These are phyloP conservation scores for Xylaria sp. DNA, from an alignment of 2,329 filamentous ascomycete species.

Conservation along the genomic window DNA sequence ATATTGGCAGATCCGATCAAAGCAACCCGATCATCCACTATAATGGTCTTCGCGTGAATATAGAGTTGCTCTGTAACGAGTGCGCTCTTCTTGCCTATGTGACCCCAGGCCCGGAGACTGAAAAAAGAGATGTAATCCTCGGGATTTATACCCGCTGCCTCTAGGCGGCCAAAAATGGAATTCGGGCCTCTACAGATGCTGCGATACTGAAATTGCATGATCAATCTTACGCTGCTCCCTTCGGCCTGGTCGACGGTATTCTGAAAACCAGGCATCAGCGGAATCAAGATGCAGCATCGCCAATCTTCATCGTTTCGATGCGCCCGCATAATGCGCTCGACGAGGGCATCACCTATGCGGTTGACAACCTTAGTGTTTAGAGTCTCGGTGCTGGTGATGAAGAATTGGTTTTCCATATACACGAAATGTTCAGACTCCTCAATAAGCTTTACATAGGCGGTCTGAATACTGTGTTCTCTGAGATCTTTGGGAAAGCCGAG, in stretches of 20 bases:
- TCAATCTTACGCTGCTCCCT: constrained; percentile 91
- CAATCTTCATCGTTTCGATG: constrained; percentile 87
- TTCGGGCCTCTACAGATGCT: constrained; percentile 94
- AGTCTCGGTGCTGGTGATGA: constrained; percentile 91
- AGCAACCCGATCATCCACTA: constrained; percentile 92
- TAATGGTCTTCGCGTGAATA: constrained; percentile 96
- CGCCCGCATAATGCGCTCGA: constrained; percentile 89
- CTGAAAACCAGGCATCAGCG: constrained; percentile 98
- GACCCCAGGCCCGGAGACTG: constrained; percentile 90
- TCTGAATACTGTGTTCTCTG: constrained; percentile 94
- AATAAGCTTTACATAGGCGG: constrained; percentile 93
- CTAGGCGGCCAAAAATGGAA: constrained; percentile 89
- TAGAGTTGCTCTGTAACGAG: constrained; percentile 96
- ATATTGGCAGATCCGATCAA: constrained; percentile 98
- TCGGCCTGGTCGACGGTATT: constrained; percentile 95
- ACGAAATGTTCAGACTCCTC: constrained; percentile 96
- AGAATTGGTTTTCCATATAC: constrained; percentile 99
- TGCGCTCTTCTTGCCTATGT: constrained; percentile 82
- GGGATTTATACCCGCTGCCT: constrained; percentile 83
- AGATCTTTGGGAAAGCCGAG: constrained; percentile 78
- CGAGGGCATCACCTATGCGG: constrained; percentile 91
- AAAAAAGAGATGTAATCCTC: constrained; percentile 97
- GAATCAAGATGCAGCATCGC: constrained; percentile 90
- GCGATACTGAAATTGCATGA: constrained; percentile 96
- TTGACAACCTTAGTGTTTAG: constrained; percentile 90